These are phyloP conservation scores for Helianthus tuberosus DNA, from an alignment of 129 eudicot genomes.

Conservation along the genomic window DNA sequence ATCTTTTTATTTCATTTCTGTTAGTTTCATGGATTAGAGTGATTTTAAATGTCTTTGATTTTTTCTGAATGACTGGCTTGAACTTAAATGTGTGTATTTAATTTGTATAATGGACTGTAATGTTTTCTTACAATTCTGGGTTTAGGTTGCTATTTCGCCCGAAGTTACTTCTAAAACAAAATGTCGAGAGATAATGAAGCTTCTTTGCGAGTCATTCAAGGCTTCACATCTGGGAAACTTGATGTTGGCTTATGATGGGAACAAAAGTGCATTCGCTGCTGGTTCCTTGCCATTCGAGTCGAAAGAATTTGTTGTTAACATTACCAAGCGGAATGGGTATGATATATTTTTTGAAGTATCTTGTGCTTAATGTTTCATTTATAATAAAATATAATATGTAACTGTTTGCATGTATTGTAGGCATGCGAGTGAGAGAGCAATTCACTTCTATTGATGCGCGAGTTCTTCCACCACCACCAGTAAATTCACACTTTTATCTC, in stretches of 20 bases:
- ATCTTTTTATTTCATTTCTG: too few relatives aligned
- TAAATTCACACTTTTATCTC: slow-evolving; percentile 15
- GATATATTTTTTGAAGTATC: background rate
- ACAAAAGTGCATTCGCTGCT: slow-evolving; percentile 64
- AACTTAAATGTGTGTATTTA: too few relatives aligned
- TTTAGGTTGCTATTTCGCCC: slow-evolving; percentile 66
- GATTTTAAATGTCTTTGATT: too few relatives aligned
- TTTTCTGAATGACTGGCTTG: too few relatives aligned
- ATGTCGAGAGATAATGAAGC: slow-evolving; percentile 42
- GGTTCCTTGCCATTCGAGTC: slow-evolving; percentile 61
- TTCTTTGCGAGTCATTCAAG: slow-evolving; percentile 28
- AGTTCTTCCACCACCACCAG: slow-evolving; percentile 66
- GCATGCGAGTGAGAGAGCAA: slow-evolving; percentile 40
- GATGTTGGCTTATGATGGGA: slow-evolving; percentile 70
- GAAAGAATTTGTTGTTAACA: slow-evolving; percentile 54
- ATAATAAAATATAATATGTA: too few relatives aligned
- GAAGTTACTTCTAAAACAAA: slow-evolving; percentile 61
- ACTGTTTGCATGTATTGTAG: slow-evolving; percentile 31
- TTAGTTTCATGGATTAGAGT: too few relatives aligned
- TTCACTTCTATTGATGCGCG: slow-evolving; percentile 58
- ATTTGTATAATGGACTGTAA: background rate
- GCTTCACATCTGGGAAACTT: slow-evolving; percentile 47
- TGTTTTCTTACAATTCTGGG: background rate
- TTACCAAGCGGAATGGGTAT: slow-evolving; percentile 39
- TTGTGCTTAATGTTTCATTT: background rate